Evolutionary conservation across 352 stramenopile species (phyloP), one percentile per base, ranked within the genome.

Genomic region (Saprolegnia diclina): DNA sequence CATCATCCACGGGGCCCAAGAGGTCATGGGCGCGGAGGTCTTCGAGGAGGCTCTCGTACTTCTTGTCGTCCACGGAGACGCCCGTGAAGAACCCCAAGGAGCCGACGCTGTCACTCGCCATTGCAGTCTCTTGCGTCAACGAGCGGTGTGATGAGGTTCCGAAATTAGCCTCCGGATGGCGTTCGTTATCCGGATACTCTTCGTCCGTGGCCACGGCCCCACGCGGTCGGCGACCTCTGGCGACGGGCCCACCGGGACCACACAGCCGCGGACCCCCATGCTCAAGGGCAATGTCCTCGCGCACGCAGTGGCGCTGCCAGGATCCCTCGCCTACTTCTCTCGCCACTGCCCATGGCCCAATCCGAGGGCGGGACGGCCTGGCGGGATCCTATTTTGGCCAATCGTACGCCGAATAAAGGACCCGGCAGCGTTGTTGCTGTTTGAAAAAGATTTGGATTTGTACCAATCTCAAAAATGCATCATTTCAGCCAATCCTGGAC

Each of bases 1-100:
- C 70, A 9, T 62, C 67, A 64, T 91, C 83, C 24, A 88, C 74
- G 11, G 86, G 85, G 1, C 85, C 87, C 32, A 94, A 65, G 10
- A 94, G 77, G 76, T 94, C 87, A 64, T 94, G 87, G 19, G 87
- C 87, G 22, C 85, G 82, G 44, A 94, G 76, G 73, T 94, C 87
- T 56, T 86, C 87, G 52, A 94, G 80, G 37, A 94, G 72, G 45
- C 79, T 90, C 74, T 92, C 85, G 73, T 94, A 94, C 77, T 94
- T 94, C 54, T 83, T 84, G 75, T 94, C 87, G 72, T 93, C 85
- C 53, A 91, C 85, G 48, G 71, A 88, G 44, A 80, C 82, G 44
- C 83, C 82, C n/a, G 82, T 82, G 73, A 94, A 94, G 73, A 94
- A 93, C 10, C 79, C 79, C 48, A 69, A 37, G 18, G 63, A 62